These are phyloP conservation scores for Eucalyptus viminalis DNA, from an alignment of 345 rosid species.

Conservation along the genomic window DNA sequence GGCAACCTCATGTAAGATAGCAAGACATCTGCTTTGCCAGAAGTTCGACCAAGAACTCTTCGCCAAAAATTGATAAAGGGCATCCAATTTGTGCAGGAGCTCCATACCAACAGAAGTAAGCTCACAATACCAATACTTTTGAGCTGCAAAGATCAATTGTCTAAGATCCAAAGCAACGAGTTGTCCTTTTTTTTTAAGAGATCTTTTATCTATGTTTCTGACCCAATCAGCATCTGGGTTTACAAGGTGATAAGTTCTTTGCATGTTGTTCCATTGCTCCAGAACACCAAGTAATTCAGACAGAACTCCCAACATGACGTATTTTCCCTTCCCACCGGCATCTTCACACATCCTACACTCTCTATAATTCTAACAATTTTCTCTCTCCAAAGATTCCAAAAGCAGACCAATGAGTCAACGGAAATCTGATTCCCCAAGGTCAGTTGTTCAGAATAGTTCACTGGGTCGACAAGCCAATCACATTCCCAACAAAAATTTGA, in stretches of 20 bases:
- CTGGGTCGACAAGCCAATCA: slow-evolving; percentile 3
- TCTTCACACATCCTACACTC: neutral
- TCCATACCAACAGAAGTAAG: slow-evolving; percentile 20
- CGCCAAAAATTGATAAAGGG: neutral
- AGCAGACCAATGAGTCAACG: slow-evolving; percentile 17
- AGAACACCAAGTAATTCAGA: slow-evolving; percentile 29
- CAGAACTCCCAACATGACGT: slow-evolving; percentile 18
- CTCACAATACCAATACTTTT: slow-evolving; percentile 20
- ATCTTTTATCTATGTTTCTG: neutral
- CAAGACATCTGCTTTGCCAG: slow-evolving; percentile 1
- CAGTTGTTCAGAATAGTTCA: neutral
- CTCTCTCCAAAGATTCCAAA: slow-evolving; percentile 37
- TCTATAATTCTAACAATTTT: slow-evolving; percentile 4
- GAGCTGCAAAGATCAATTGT: slow-evolving; percentile 16
- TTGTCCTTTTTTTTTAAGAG: neutral
- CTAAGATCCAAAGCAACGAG: neutral
- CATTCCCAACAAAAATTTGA: slow-evolving; percentile 12
- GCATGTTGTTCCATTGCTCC: neutral
- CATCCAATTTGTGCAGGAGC: slow-evolving; percentile 17
- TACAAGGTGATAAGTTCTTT: slow-evolving; percentile 7
- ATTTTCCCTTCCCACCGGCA: neutral
- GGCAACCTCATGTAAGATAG: slow-evolving; percentile 11
- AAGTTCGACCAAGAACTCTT: slow-evolving; percentile 2
- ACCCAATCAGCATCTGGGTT: slow-evolving; percentile 23
- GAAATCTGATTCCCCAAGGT: neutral